Conservation (phyloP, 2,329 filamentous ascomycete genomes). For the Fusarium sp. region DNA sequence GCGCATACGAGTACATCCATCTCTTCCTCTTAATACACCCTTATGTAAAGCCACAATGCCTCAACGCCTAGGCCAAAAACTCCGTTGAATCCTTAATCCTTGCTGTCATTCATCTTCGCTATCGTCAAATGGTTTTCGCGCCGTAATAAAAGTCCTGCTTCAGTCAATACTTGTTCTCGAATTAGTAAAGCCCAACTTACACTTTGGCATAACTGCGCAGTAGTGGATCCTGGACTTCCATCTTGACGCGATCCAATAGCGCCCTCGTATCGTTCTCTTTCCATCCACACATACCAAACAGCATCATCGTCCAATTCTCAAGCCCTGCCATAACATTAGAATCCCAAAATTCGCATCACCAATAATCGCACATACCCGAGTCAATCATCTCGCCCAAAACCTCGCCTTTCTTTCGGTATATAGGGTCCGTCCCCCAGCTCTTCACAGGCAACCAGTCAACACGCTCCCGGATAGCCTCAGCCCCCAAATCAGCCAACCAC, state of each 20-base stretch:
- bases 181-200: constrained; percentile 37
- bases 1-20: not conserved
- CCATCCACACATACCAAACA: constrained; percentile 51
- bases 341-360: not conserved
- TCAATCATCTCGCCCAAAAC: constrained; percentile 53
- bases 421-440: constrained; percentile 55
- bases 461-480: constrained; percentile 55
- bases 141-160: constrained; percentile 49
- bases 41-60: not conserved
- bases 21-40: not conserved
- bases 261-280: constrained; percentile 48
- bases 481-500: constrained; percentile 54
- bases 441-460: constrained; percentile 57
- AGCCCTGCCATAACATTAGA: constrained; percentile 34
- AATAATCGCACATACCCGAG: constrained; percentile 46
- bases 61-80: constrained; percentile 24
- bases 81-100: constrained; percentile 14
- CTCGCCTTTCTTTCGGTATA: constrained; percentile 52
- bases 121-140: constrained; percentile 43
- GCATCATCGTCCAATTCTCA: constrained; percentile 49
- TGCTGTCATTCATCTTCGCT: not conserved
- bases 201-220: constrained; percentile 48
- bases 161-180: not conserved
- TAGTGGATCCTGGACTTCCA: constrained; percentile 48
- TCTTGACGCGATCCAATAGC: constrained; percentile 48